Base-by-base conservation (phyloP, 176 grass and related monocot genomes). In the Carex parvula region DNA sequence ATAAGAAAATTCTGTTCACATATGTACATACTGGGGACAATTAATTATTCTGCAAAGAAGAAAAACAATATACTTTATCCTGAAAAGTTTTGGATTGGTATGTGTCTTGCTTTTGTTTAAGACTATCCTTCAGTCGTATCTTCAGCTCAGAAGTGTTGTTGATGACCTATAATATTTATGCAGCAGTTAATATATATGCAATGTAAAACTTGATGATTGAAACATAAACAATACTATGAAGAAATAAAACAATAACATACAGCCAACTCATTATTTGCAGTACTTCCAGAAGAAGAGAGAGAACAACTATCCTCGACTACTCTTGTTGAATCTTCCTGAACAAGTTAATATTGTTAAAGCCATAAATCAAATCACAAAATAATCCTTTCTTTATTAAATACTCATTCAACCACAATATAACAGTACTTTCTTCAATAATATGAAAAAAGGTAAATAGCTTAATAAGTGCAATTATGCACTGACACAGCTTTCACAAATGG, bases 81-180 rank as follows among this genome's bases (percentile, higher is more conserved):
- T 60, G 22, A 60, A 18, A 58, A 9, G 12, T n/a, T 44, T 18
- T 71, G 7, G 39, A 46, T 46, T 57, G 86, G 13, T 87, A 30
- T 29, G 81, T 30, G 46, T 94, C 83, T 79, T 87, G 79, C 78
- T 94, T 89, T 4, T 87, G 76, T 20, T 22, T 41, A 61, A 94
- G 70, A 79, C 18, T 41, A 53, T 89, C 87, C 30, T 88, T 91
- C 12, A 94, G 30, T 8, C 42, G 80, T 35, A 0, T 29, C 60
- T 14, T 79, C 9, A 94, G 32, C 67, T 94, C 87, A 0, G 50
- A 75, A 30, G 87, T 88, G 81, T 91, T 94, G 24, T 39, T 60
- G 8, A 64, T 81, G 17, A 86, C 60, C 89, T 94, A 62, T 6
- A 22, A n/a, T 32, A 87, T 1, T 65, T 0, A n/a, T 16, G 69